Percentiles rank a stretch among this genome's conserved stretches.
Evolutionary conservation across 2,329 filamentous ascomycete genomes (phyloP).

Genomic region (Fusarium coicis): DNA sequence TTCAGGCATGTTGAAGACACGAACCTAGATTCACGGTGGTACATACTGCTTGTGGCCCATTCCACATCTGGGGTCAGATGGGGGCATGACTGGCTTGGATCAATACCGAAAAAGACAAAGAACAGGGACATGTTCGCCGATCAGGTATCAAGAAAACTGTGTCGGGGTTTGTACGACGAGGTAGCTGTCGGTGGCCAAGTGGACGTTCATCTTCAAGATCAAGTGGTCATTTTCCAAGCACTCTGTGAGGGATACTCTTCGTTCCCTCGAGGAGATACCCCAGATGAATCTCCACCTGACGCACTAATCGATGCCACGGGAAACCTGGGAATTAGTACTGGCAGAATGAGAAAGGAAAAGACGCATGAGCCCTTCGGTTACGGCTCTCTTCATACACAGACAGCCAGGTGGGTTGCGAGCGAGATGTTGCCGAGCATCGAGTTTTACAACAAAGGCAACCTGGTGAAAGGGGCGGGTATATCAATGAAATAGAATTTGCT

Average conservation of each 20-base stretch:
- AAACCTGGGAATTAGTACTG: conserved; percentile 42
- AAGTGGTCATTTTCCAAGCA: conserved; percentile 69
- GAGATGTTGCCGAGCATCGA: conserved; percentile 60
- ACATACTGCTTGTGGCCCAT: conserved; percentile 66
- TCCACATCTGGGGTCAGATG: conserved; percentile 58
- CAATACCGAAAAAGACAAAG: conserved; percentile 55
- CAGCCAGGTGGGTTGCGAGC: conserved; percentile 69
- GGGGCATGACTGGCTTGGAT: conserved; percentile 59
- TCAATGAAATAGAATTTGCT: conserved; percentile 16
- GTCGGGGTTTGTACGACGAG: conserved; percentile 58
- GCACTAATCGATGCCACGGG: conserved; percentile 45
- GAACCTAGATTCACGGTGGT: conserved; percentile 61
- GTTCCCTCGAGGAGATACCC: conserved; percentile 50
- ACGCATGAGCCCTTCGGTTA: conserved; percentile 64
- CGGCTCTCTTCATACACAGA: conserved; percentile 66
- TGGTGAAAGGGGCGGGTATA: conserved; percentile 59
- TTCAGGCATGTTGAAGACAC: conserved; percentile 64
- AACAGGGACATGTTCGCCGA: conserved; percentile 46
- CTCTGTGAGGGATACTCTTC: conserved; percentile 64
- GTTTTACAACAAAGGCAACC: conserved; percentile 63
- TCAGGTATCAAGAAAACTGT: conserved; percentile 58
- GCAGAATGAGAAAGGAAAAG: conserved; percentile 55
- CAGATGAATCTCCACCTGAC: conserved; percentile 28
- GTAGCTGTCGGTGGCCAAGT: conserved; percentile 58
- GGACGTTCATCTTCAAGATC: conserved; percentile 70